Evolutionary conservation across 2,329 filamentous ascomycete genomes (phyloP), one percentile per base, ranked within the genome.

Genomic region (Furcasterigmium sp.): DNA sequence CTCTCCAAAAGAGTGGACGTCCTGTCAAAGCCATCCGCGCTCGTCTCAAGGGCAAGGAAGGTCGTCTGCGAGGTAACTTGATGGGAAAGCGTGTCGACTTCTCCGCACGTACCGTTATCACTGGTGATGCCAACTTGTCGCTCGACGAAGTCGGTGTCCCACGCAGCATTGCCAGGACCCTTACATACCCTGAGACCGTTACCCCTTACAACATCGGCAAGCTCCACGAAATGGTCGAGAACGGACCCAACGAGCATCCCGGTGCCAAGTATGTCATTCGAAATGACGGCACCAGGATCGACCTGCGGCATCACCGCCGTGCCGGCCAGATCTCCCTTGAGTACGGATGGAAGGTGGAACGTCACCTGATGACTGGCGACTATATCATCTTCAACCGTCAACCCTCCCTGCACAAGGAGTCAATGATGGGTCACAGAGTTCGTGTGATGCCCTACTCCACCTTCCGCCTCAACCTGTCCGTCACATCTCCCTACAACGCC

Each of bases 21-120:
- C 91, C 94, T 1, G 86, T 98, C 53, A 98, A 98, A 72, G 90
- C 93, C 14, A 95, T 98, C 52, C 87, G 94, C 56, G 90, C 90
- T 48, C 91, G 93, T 68, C 76, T 99, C 63, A 99, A 99, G 82
- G 94, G 94, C 50, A 99, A 99, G 70, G 93, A 99, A 62, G 93
- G 93, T 54, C 90, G 93, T 75, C 81, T 99, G 19, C 85, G 93
- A 71, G 93, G 94, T 61, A 99, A 98, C 67, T 74, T 98, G 75
- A 98, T 98, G 94, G 93, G 93, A 51, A 99, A 98, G 70, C 90
- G 91, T 81, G 93, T 98, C 48, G 93, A 99, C 63, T 98, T 98
- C 60, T 98, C 94, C 1, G 94, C 94, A 29, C 93, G 93, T 84
- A 99, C 94, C 25, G 93, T 99, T 71, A 98, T 99, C 64, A 98